phyloP scores from a whole-genome alignment of 2,329 filamentous ascomycete species.

The Clarireedia sp. region DNA sequence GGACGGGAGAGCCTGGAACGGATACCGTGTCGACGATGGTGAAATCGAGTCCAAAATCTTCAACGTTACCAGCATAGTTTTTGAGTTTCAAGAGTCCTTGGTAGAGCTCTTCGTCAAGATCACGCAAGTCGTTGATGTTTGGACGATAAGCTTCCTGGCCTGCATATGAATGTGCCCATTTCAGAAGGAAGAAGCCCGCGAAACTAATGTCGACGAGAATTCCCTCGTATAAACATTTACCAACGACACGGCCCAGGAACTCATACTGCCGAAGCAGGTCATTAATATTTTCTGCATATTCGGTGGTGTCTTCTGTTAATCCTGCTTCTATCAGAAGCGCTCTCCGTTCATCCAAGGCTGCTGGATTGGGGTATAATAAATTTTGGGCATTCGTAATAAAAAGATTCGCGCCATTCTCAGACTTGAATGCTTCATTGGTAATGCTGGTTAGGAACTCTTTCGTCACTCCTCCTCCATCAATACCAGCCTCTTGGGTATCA shows the following conservation, averaged over 20 bases:
- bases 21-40: conserved; percentile 72
- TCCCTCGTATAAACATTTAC: conserved; percentile 95
- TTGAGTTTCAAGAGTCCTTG: conserved; percentile 77
- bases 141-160: conserved; percentile 71
- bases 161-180: conserved; percentile 74
- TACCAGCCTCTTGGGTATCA: conserved; percentile 78
- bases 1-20: conserved; percentile 38
- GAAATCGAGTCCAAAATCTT: conserved; percentile 78
- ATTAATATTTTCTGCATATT: conserved; percentile 49
- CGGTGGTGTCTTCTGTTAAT: conserved; percentile 42
- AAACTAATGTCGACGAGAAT: conserved; percentile 91
- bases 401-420: conserved; percentile 46
- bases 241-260: conserved; percentile 85
- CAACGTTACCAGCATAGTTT: conserved; percentile 73
- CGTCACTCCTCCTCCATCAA: conserved; percentile 93
- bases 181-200: conserved; percentile 90
- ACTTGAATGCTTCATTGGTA: conserved; percentile 72
- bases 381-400: conserved; percentile 84
- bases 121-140: conserved; percentile 89
- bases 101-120: conserved; percentile 86
- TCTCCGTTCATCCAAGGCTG: conserved; percentile 60
- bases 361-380: conserved; percentile 81
- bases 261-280: conserved; percentile 70
- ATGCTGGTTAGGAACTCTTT: conserved; percentile 93
- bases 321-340: conserved; percentile 47